Evolutionary conservation across 148 eudicot species (phyloP), one percentile per base, ranked within the genome.

Genomic region (Diospyros kaki): DNA sequence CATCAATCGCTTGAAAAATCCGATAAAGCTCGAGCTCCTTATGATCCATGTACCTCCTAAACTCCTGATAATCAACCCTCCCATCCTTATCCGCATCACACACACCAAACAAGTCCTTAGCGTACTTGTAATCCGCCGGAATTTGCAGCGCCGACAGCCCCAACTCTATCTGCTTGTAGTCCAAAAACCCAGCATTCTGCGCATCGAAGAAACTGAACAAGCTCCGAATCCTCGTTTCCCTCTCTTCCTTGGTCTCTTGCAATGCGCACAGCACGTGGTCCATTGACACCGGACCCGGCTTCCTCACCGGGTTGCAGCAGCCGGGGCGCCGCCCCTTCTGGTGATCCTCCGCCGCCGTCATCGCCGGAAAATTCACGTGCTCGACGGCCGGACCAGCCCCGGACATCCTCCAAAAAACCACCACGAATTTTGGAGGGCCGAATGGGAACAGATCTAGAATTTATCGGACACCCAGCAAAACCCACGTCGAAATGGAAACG

Each of bases 11-110:
- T 69, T 93, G 96, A 72, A 93, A 93, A 82, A 93, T 89, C 28
- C 87, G 82, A 83, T 93, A 93, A 66, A 93, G 81, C 72, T 93
- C 98, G 5, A 93, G 89, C 87, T 93, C 98, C 83, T 93, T 93
- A 74, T 82, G 89, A 81, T 93, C 94, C 98, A 93, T 93, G 78
- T 93, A 93, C 80, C 85, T 78, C 67, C 90, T 81, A 61, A 93
- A 93, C 77, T 93, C 98, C 39, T 73, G 80, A 69, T 88, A 93
- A 89, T 91, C 92, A 53, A 93, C 96, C 63, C 87, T 77, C 8
- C 98, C 98, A 76, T 93, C 98, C 40, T 78, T 84, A 77, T 93
- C 84, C 52, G 89, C 83, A 82, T 93, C 98, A 78, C 92, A 89
- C 48, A 89, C 98, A 55, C 60, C 86, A 42, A 93, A 76, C 6